Conservation (phyloP, 257 asterid genomes). For the Paulownia fortunei region DNA sequence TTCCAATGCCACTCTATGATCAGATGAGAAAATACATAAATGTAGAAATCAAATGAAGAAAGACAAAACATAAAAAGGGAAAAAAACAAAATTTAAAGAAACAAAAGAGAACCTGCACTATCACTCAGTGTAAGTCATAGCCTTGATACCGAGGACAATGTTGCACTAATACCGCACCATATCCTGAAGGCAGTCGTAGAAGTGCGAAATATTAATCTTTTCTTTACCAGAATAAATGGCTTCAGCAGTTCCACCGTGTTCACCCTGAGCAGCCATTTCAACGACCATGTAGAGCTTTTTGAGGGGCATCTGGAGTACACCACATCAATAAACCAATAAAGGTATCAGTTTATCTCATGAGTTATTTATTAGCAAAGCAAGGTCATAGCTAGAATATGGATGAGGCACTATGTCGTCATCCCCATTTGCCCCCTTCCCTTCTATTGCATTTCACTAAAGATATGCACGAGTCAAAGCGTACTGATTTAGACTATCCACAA, state of each 20-base stretch:
- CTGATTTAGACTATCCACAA: slow-evolving; percentile 35
- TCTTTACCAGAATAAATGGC: slow-evolving; percentile 77
- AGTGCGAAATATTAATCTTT: slow-evolving; percentile 76
- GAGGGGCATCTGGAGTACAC: slow-evolving; percentile 72
- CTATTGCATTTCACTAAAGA: background rate
- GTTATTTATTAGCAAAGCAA: background rate
- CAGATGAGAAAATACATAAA: slow-evolving; percentile 11
- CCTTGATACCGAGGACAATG: background rate
- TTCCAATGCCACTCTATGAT: slow-evolving; percentile 25
- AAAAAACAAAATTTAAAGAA: background rate
- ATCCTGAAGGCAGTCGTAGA: slow-evolving; percentile 85
- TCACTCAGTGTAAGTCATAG: background rate
- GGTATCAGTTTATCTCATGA: slow-evolving; percentile 23
- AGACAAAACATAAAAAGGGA: background rate
- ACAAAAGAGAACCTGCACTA: background rate
- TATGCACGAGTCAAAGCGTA: background rate
- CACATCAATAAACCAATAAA: slow-evolving; percentile 6
- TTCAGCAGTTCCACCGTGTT: slow-evolving; percentile 85
- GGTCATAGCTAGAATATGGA: slow-evolving; percentile 3
- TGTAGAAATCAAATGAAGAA: background rate
- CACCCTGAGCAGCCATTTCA: slow-evolving; percentile 98
- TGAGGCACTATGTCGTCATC: background rate
- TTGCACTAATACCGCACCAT: slow-evolving; percentile 54
- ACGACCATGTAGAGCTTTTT: slow-evolving; percentile 91
- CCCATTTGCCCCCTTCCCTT: background rate